Base-by-base conservation (phyloP, 495 filamentous ascomycete species). In the Aspergillus carlsbadensis region DNA sequence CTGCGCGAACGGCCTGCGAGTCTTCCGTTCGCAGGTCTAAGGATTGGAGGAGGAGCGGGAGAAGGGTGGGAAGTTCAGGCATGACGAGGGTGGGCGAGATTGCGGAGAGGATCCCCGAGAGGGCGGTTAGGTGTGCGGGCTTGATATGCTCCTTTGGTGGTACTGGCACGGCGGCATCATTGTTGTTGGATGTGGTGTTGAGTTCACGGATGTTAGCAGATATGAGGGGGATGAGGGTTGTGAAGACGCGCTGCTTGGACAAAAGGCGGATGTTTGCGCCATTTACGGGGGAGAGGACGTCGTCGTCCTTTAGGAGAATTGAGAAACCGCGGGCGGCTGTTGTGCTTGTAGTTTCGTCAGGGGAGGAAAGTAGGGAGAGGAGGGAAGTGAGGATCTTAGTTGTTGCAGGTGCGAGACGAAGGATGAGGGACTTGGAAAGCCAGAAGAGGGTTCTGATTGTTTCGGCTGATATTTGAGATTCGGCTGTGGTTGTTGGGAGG, bases 21-120 rank as follows among this genome's bases (percentile, higher is more conserved):
- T 80, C 70, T 11, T 68, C 57, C 6, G 81, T 73, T 48, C 75
- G 68, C 34, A 89, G 78, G 54, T 89, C 86, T n/a, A 91, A 75
- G 44, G 75, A 81, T 64, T 89, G 87, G 3, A 90, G 78, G 40
- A 91, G 80, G n/a, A 89, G 78, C 0, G 87, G 85, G 6, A 85
- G 72, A 17, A 90, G 72, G 15, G 75, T 76, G 17, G 74, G 75
- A 10, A 90, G 74, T 59, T 85, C 79, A 1, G 82, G 77, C 59
- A 83, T 75, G 18, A 89, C 79, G 40, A 90, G 74, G 15, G 69
- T 58, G 20, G 84, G 81, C 10, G 86, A 77, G 26, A 87, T 78
- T 54, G 81, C 80, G 52, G 78, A 77, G 36, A 90, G 77, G 35
- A 90, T 78, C 2, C 84, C 83, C 0, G 83, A 82, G 13, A 90